A percentile compares a stretch with the other conserved stretches of the same genome.
Conservation (phyloP, 352 stramenopile species). For the Pythium diclinum region DNA sequence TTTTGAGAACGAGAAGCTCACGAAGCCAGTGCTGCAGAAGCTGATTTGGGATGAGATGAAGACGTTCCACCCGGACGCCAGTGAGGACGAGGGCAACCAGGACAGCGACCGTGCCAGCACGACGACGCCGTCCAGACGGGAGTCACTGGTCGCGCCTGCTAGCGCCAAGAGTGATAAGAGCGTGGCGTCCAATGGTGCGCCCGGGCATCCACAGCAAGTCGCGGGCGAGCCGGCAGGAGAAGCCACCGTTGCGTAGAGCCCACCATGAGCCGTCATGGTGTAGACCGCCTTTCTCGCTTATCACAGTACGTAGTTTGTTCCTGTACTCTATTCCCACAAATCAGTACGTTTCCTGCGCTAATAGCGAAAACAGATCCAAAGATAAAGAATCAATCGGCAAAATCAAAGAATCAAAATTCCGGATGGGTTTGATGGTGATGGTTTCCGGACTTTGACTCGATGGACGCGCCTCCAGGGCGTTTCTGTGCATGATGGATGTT, state of each 20-base stretch:
- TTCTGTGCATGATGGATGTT: conserved; percentile 8
- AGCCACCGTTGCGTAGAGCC: conserved; percentile 18
- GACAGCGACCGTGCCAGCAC: conserved; percentile 7
- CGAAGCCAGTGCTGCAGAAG: conserved; percentile 74
- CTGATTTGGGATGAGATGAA: conserved; percentile 87
- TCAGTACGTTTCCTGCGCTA: conserved; percentile 17
- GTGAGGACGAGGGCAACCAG: conserved; percentile 30
- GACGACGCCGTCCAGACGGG: conserved; percentile 6
- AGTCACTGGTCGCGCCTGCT: conserved; percentile 7
- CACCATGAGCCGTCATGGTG: not conserved
- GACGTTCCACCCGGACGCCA: conserved; percentile 65
- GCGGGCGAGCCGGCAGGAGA: conserved; percentile 22
- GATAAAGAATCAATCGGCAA: not conserved
- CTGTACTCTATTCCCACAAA: conserved; percentile 19
- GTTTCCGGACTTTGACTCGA: conserved; percentile 6
- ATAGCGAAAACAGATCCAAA: not conserved
- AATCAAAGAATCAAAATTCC: not conserved
- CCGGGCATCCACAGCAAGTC: conserved; percentile 28
- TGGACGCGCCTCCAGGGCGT: conserved; percentile 5
- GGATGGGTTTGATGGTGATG: not conserved
- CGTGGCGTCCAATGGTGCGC: conserved; percentile 11
- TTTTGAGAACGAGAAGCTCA: conserved; percentile 87
- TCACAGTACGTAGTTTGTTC: conserved; percentile 7
- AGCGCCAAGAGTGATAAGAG: conserved; percentile 23
- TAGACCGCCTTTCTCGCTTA: conserved; percentile 6